Conservation (phyloP, 345 rosid genomes). For the Linum trigynum region DNA sequence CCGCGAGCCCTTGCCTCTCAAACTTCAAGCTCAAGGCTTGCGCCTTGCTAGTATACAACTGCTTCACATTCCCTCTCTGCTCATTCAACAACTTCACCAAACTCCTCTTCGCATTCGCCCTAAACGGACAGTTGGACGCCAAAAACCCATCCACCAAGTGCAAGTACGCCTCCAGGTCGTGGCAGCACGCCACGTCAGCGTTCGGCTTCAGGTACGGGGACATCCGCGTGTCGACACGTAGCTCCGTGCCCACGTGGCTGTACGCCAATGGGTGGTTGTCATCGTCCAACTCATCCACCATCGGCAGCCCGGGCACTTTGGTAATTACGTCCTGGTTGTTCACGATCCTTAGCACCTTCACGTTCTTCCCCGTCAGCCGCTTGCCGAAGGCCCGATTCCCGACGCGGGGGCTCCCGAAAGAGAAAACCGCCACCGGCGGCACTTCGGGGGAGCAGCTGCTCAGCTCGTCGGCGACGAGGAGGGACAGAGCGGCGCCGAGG, state of each 20-base stretch:
- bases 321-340: constrained; percentile 25
- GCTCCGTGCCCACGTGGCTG: constrained; percentile 22
- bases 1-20: constrained; percentile 24
- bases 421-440: constrained; percentile 25
- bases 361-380: constrained; percentile 10
- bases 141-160: constrained; percentile 67
- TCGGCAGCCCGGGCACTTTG: constrained; percentile 18
- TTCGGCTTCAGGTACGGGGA: constrained; percentile 26
- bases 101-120: constrained; percentile 88
- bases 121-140: constrained; percentile 70
- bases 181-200: constrained; percentile 30
- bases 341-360: constrained; percentile 23
- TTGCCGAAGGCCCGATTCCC: constrained; percentile 20
- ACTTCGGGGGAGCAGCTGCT: constrained; percentile 8
- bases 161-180: constrained; percentile 27
- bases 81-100: constrained; percentile 58
- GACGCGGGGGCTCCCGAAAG: constrained; percentile 24
- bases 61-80: constrained; percentile 69
- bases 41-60: constrained; percentile 65
- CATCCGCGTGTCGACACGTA: constrained; percentile 19
- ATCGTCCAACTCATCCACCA: constrained; percentile 10
- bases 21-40: constrained; percentile 37
- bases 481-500: constrained; percentile 23
- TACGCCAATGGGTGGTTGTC: constrained; percentile 18
- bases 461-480: constrained; percentile 18